A percentile compares a stretch with the other conserved stretches of the same genome.
Evolutionary conservation across 305 asterid genomes (phyloP).

Genomic region (Fraxinus sp.): DNA sequence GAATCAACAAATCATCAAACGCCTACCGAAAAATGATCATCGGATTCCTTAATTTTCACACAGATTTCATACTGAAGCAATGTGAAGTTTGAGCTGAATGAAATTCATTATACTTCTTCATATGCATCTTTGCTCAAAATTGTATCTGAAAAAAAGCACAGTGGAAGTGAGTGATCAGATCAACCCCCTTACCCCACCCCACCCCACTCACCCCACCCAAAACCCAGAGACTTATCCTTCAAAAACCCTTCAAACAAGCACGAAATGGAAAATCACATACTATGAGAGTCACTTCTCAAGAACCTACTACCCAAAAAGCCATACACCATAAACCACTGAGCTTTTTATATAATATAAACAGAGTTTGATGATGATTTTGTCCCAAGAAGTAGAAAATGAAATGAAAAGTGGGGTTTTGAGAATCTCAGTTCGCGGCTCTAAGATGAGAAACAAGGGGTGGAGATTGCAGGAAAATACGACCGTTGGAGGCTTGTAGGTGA

Average conservation of each 20-base stretch:
- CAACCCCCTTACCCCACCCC: slow-evolving; percentile 28
- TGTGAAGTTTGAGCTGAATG: slow-evolving; percentile 29
- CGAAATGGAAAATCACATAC: slow-evolving; percentile 29
- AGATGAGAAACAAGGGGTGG: slow-evolving; percentile 54
- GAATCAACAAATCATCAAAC: slow-evolving; percentile 29
- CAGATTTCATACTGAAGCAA: slow-evolving; percentile 38
- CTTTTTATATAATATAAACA: slow-evolving; percentile 46
- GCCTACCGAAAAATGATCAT: slow-evolving; percentile 59
- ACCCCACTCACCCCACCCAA: slow-evolving; percentile 22
- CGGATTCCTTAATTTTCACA: slow-evolving; percentile 77
- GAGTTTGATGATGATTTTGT: slow-evolving; percentile 23
- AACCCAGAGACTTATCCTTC: neutral
- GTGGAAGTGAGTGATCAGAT: slow-evolving; percentile 29
- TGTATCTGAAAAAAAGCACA: slow-evolving; percentile 34
- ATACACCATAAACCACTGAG: slow-evolving; percentile 31
- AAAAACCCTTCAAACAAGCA: slow-evolving; percentile 34
- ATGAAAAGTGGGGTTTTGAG: slow-evolving; percentile 38
- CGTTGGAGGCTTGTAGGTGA: slow-evolving; percentile 69
- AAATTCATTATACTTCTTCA: slow-evolving; percentile 24
- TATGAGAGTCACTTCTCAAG: slow-evolving; percentile 30
- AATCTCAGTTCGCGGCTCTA: slow-evolving; percentile 38
- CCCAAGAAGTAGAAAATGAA: slow-evolving; percentile 23
- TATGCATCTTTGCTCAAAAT: slow-evolving; percentile 37
- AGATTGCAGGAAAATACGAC: slow-evolving; percentile 48
- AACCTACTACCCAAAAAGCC: slow-evolving; percentile 66